A percentile compares a stretch with the other conserved stretches of the same genome.
Evolutionary conservation across 164 flowering plant genomes (phyloP).

Genomic region (Umbellularia californica): DNA sequence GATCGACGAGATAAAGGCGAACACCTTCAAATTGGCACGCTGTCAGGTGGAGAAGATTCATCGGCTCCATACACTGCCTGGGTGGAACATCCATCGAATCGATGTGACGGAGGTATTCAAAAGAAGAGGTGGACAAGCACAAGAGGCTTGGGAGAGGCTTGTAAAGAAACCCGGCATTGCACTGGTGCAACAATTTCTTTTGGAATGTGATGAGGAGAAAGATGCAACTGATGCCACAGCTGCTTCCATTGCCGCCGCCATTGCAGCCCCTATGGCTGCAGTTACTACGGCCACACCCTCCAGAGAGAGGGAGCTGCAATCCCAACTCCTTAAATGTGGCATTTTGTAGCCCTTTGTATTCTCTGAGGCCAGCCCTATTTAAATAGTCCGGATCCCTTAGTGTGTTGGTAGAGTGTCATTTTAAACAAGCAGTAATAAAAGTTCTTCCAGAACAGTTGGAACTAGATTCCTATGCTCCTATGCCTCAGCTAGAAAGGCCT

Average conservation of each 20-base stretch:
- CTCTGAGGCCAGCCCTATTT: too few relatives aligned
- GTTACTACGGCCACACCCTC: too few relatives aligned
- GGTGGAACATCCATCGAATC: constrained; percentile 55
- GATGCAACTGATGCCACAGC: neutral
- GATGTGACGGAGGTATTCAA: constrained; percentile 64
- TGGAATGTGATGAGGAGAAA: too few relatives aligned
- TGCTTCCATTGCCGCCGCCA: neutral
- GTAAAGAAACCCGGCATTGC: constrained; percentile 40
- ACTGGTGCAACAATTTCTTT: constrained; percentile 40
- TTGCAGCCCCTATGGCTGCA: neutral
- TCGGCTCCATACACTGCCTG: constrained; percentile 29
- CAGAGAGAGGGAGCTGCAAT: too few relatives aligned
- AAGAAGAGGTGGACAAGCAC: constrained; percentile 24
- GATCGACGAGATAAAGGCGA: constrained; percentile 43
- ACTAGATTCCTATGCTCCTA: too few relatives aligned
- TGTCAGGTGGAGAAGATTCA: constrained; percentile 56
- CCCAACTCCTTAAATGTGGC: too few relatives aligned
- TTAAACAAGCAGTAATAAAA: too few relatives aligned
- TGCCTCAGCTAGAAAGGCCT: too few relatives aligned
- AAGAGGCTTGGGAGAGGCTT: constrained; percentile 49
- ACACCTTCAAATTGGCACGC: constrained; percentile 46
- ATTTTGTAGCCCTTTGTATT: too few relatives aligned
- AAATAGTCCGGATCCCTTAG: too few relatives aligned
- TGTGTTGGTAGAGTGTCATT: too few relatives aligned
- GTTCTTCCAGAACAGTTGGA: too few relatives aligned